A percentile compares a stretch with the other conserved stretches of the same genome.
phyloP scores from a whole-genome alignment of 371 early-diverging fungal genomes.

The Mortierella sp. region DNA sequence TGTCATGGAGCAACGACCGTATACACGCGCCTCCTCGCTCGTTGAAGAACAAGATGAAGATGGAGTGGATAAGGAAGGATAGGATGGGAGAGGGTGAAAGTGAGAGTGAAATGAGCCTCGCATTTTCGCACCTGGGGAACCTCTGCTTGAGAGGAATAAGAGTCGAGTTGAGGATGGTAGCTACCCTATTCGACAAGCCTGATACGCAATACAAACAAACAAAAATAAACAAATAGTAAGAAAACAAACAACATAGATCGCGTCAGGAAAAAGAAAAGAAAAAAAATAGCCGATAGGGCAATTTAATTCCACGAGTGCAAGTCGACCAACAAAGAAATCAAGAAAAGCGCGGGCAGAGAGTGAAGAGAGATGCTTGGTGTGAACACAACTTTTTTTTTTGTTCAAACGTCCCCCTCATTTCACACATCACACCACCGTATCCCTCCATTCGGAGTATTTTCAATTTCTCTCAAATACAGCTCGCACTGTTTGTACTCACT shows the following conservation, averaged over 20 bases:
- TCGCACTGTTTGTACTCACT: background rate
- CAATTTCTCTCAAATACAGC: background rate
- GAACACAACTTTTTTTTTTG: background rate
- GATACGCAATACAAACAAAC: background rate
- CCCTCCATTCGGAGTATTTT: slow-evolving; percentile 13
- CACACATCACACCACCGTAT: too few relatives aligned
- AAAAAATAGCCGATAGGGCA: slow-evolving; percentile 5
- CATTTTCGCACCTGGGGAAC: background rate
- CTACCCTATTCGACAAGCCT: too few relatives aligned
- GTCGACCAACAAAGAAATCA: background rate
- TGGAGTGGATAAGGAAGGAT: background rate
- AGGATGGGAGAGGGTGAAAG: background rate
- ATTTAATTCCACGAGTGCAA: background rate
- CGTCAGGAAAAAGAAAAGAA: background rate
- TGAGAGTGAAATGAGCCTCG: background rate
- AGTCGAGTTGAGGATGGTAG: background rate
- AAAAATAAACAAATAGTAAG: background rate
- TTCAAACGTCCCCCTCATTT: too few relatives aligned
- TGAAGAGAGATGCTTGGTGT: background rate
- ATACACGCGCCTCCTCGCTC: background rate
- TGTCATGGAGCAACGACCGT: background rate
- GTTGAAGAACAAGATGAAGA: background rate
- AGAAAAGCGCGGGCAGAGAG: background rate
- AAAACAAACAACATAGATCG: background rate
- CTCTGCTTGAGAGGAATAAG: background rate